phyloP scores from a whole-genome alignment of 2,329 filamentous ascomycete genomes.

The Fusarium redolens region DNA sequence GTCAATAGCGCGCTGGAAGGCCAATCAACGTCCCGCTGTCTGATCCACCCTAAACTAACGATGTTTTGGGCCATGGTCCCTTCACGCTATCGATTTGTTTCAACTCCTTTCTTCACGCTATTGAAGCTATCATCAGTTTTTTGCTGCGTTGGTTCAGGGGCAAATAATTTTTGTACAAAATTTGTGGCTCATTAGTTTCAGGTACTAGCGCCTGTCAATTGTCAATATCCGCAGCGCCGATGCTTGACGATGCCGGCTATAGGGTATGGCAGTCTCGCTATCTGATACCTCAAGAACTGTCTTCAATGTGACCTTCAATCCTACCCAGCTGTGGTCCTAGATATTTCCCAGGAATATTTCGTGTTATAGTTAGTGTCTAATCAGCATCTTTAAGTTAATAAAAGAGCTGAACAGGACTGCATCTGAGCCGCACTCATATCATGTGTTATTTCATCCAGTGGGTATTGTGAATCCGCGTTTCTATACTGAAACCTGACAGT shows the following conservation, averaged over 20 bases:
- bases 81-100: slow-evolving; percentile 24
- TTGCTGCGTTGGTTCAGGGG: slow-evolving; percentile 12
- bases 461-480: too few relatives aligned
- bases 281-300: background rate
- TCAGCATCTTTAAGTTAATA: too few relatives aligned
- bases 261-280: background rate
- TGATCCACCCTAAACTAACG: background rate
- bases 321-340: background rate
- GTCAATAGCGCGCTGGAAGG: background rate
- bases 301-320: background rate
- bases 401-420: too few relatives aligned
- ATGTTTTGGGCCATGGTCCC: background rate
- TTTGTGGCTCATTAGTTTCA: background rate
- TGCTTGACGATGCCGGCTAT: accelerated
- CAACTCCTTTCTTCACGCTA: slow-evolving; percentile 2
- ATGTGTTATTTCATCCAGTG: too few relatives aligned
- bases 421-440: too few relatives aligned
- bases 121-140: slow-evolving; percentile 13
- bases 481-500: too few relatives aligned
- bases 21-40: background rate
- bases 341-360: too few relatives aligned
- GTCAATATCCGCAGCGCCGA: background rate
- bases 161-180: background rate
- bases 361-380: too few relatives aligned
- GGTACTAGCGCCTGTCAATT: background rate